Percentiles rank a stretch among this genome's conserved stretches.
phyloP scores from a whole-genome alignment of 352 stramenopile species.

The Phytopythium delawarense region DNA sequence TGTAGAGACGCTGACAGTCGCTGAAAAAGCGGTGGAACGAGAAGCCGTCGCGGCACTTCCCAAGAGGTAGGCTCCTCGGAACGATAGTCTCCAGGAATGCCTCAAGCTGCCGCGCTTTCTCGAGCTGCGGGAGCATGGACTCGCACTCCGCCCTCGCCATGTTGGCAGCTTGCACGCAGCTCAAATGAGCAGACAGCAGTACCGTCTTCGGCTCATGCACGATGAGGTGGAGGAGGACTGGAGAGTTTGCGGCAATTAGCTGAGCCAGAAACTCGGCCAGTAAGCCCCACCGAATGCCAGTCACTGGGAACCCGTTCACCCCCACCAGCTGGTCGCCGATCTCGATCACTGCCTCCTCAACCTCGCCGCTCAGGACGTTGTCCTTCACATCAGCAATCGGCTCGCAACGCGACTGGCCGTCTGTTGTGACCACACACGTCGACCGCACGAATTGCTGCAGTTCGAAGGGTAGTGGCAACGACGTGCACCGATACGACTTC shows the following conservation, averaged over 20 bases:
- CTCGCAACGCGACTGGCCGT: conserved; percentile 34
- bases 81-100: conserved; percentile 58
- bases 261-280: conserved; percentile 30
- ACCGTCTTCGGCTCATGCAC: conserved; percentile 17
- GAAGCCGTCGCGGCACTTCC: conserved; percentile 47
- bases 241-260: conserved; percentile 22
- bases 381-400: conserved; percentile 2
- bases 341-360: conserved; percentile 3
- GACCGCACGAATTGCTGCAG: conserved; percentile 31
- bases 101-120: conserved; percentile 49
- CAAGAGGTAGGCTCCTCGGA: conserved; percentile 53
- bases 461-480: conserved; percentile 37
- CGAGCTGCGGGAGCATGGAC: conserved; percentile 38
- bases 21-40: conserved; percentile 65
- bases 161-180: conserved; percentile 59
- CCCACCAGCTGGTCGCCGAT: conserved; percentile 60
- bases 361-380: conserved; percentile 3
- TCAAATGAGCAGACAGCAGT: conserved; percentile 47
- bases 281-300: conserved; percentile 38
- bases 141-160: conserved; percentile 58
- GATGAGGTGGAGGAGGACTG: conserved; percentile 51
- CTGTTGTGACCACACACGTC: conserved; percentile 32
- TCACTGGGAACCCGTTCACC: conserved; percentile 48
- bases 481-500: conserved; percentile 33
- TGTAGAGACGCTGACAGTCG: conserved; percentile 49